Percentiles rank a stretch among this genome's conserved stretches.
Evolutionary conservation across 768 basidiomycete species (phyloP).

Genomic region (Lactifluus subvellereus): DNA sequence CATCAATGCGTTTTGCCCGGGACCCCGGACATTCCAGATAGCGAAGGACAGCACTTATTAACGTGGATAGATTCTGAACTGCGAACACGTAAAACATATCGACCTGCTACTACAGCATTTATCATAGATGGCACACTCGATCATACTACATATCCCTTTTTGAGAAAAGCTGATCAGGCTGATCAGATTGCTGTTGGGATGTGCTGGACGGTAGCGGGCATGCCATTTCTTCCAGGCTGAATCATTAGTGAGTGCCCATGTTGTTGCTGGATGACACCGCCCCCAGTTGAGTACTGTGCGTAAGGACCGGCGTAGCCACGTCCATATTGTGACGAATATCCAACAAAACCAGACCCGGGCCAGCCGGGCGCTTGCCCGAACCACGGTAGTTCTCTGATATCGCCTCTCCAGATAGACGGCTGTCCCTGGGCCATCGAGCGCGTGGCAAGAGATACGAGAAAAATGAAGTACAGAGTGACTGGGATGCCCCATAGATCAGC

Average conservation of each 20-base stretch:
- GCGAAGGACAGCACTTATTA: background rate
- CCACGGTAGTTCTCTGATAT: constrained; percentile 22
- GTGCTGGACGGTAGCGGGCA: constrained; percentile 8
- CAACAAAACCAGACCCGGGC: constrained; percentile 13
- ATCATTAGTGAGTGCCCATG: constrained; percentile 15
- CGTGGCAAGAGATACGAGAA: constrained; percentile 15
- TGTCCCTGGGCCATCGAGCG: constrained; percentile 20
- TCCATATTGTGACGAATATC: constrained; percentile 13
- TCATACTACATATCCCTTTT: background rate
- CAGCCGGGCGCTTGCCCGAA: constrained; percentile 24
- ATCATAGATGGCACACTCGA: background rate
- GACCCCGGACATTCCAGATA: constrained; percentile 20
- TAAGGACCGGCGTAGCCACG: constrained; percentile 7
- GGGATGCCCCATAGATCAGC: background rate
- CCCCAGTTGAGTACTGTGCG: constrained; percentile 7
- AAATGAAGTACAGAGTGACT: constrained; percentile 24
- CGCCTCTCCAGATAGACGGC: constrained; percentile 22
- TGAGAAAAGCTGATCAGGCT: background rate
- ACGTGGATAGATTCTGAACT: too few relatives aligned
- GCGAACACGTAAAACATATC: background rate
- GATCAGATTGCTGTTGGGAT: background rate
- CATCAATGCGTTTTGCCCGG: background rate
- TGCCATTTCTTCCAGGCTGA: constrained; percentile 18
- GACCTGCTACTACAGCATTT: background rate
- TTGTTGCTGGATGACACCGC: constrained; percentile 18